phyloP scores from a whole-genome alignment of 306 rosid genomes.

The Trifolium pratense region DNA sequence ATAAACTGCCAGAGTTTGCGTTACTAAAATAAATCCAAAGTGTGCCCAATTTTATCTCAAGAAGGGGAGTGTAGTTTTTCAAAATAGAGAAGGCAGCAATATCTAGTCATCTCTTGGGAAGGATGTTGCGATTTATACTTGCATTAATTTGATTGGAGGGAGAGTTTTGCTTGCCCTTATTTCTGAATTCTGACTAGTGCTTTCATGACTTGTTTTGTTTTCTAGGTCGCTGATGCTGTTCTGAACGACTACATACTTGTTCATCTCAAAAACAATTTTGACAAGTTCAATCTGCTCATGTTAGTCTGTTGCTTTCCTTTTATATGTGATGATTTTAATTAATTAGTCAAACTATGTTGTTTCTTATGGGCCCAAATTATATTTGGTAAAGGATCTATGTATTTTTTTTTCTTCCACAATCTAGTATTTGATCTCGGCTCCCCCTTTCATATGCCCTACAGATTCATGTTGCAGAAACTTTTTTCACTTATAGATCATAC shows the following conservation, averaged over 20 bases:
- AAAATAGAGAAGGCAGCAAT: not conserved
- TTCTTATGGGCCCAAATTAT: not conserved
- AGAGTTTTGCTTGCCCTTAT: slow-evolving; percentile 18
- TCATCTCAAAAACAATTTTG: slow-evolving; percentile 77
- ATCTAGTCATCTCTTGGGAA: not conserved
- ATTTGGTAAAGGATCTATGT: slow-evolving; percentile 28
- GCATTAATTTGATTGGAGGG: slow-evolving; percentile 9
- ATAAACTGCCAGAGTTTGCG: not conserved
- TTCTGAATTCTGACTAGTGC: slow-evolving; percentile 10
- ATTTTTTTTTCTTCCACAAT: slow-evolving; percentile 39
- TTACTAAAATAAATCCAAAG: not conserved
- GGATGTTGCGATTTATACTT: slow-evolving; percentile 15
- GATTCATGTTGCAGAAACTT: slow-evolving; percentile 95
- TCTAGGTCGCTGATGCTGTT: slow-evolving; percentile 80
- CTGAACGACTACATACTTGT: slow-evolving; percentile 74
- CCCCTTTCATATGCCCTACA: slow-evolving; percentile 38
- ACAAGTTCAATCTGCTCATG: slow-evolving; percentile 94
- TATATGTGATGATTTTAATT: slow-evolving; percentile 18
- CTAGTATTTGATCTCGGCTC: slow-evolving; percentile 18
- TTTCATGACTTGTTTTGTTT: slow-evolving; percentile 26
- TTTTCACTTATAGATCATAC: slow-evolving; percentile 93
- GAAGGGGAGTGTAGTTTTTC: not conserved
- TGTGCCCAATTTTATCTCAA: not conserved
- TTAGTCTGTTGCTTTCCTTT: slow-evolving; percentile 49
- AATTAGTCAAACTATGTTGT: slow-evolving; percentile 17